A percentile compares a stretch with the other conserved stretches of the same genome.
These are phyloP conservation scores for Backusella macrospora DNA, from an alignment of 192 early-diverging fungal species.

Conservation along the genomic window DNA sequence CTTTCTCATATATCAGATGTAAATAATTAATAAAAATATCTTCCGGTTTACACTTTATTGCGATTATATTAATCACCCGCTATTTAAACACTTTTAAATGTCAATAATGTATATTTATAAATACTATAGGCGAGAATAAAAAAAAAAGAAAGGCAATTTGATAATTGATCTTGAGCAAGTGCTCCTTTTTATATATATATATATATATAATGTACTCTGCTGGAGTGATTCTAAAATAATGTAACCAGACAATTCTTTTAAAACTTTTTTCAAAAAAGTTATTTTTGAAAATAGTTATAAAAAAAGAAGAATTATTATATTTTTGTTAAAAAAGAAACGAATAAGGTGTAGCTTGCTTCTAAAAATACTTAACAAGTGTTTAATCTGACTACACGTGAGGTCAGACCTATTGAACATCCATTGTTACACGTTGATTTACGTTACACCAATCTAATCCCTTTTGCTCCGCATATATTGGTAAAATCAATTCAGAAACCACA, in stretches of 20 bases:
- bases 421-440: background rate
- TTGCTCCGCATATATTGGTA: constrained; percentile 11
- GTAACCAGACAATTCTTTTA: too few species aligned
- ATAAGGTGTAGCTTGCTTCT: constrained; percentile 3
- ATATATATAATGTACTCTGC: background rate
- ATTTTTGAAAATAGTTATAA: background rate
- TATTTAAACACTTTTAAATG: background rate
- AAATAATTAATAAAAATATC: background rate
- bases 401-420: background rate
- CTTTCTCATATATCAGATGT: background rate
- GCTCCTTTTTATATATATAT: constrained; percentile 8
- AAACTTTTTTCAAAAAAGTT: background rate
- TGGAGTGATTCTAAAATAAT: too few species aligned
- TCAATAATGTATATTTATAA: background rate
- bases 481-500: constrained; percentile 7
- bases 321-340: constrained; percentile 12
- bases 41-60: background rate
- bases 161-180: background rate
- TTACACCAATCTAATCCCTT: constrained; percentile 11
- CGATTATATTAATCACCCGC: background rate
- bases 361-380: constrained; percentile 1
- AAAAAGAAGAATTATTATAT: background rate
- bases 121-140: background rate
- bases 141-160: background rate
- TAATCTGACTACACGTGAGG: constrained; percentile 5